Evolutionary conservation across 2,329 filamentous ascomycete genomes (phyloP).

Genomic region (Colletotrichum musicola): DNA sequence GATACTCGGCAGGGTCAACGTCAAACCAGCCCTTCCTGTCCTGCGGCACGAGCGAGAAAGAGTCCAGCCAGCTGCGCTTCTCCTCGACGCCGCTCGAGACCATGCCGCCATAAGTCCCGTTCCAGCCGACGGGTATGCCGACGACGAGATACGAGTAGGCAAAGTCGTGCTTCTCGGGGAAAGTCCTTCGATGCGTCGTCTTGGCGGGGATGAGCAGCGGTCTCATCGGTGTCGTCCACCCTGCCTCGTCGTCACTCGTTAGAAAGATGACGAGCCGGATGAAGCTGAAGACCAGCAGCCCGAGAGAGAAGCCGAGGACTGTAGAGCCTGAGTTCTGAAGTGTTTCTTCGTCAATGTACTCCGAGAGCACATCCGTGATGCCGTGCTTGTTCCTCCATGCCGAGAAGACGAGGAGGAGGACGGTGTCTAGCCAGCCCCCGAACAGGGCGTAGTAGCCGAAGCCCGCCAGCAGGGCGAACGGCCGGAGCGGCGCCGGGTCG

Average conservation of each 20-base stretch:
- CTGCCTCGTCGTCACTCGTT: background rate
- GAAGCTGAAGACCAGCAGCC: slow-evolving; percentile 12
- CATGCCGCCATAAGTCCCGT: slow-evolving; percentile 66
- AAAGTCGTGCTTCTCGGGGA: slow-evolving; percentile 77
- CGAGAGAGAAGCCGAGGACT: slow-evolving; percentile 25
- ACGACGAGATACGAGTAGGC: slow-evolving; percentile 78
- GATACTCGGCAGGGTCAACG: slow-evolving; percentile 71
- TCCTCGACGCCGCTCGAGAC: slow-evolving; percentile 60
- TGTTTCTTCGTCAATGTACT: slow-evolving; percentile 1
- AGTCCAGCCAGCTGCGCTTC: slow-evolving; percentile 42
- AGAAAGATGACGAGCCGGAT: slow-evolving; percentile 7
- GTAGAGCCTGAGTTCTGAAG: slow-evolving; percentile 5
- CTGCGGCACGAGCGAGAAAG: slow-evolving; percentile 46
- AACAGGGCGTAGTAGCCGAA: slow-evolving; percentile 41
- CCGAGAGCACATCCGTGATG: background rate
- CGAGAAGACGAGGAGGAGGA: slow-evolving; percentile 43
- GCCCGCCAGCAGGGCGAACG: slow-evolving; percentile 33
- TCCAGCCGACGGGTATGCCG: slow-evolving; percentile 75
- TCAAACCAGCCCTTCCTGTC: slow-evolving; percentile 64
- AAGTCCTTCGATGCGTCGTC: slow-evolving; percentile 75
- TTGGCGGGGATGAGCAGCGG: slow-evolving; percentile 73
- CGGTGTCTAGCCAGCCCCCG: slow-evolving; percentile 43
- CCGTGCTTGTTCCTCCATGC: slow-evolving; percentile 39
- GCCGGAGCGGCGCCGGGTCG: slow-evolving; percentile 22
- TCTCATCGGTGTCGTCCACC: slow-evolving; percentile 46